Evolutionary conservation across 257 asterid genomes (phyloP).

Genomic region (Solanum arcanum): DNA sequence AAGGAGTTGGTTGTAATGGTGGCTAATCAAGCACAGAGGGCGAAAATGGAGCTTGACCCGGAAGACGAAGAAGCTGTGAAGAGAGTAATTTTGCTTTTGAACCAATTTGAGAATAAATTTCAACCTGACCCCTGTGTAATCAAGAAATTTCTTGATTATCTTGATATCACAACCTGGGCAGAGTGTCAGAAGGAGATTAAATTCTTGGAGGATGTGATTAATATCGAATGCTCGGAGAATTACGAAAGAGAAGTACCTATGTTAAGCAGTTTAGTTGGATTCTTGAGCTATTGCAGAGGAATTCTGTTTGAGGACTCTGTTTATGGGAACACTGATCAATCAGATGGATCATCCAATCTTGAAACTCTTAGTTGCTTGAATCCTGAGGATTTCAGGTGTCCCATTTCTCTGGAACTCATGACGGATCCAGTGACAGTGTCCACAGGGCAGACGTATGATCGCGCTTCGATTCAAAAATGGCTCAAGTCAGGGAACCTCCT

Average conservation of each 20-base stretch:
- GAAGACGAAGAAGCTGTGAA: constrained; percentile 37
- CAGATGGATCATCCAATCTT: constrained; percentile 18
- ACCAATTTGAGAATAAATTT: constrained; percentile 50
- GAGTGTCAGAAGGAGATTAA: constrained; percentile 49
- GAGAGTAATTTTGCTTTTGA: constrained; percentile 35
- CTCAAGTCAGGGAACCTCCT: constrained; percentile 46
- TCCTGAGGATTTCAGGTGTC: constrained; percentile 65
- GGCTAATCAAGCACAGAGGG: constrained; percentile 36
- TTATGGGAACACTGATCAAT: constrained; percentile 16
- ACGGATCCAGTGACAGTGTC: constrained; percentile 67
- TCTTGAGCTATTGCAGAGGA: constrained; percentile 60
- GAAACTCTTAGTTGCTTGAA: constrained; percentile 40
- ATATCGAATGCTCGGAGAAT: constrained; percentile 15
- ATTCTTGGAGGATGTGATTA: constrained; percentile 40
- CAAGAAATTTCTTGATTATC: constrained; percentile 31
- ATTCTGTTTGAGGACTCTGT: constrained; percentile 37
- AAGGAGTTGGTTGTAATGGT: constrained; percentile 48
- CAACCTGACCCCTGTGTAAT: constrained; percentile 41
- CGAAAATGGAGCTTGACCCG: constrained; percentile 32
- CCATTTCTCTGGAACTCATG: constrained; percentile 68
- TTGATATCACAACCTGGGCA: constrained; percentile 39
- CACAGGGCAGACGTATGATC: constrained; percentile 74
- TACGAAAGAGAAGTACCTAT: constrained; percentile 35
- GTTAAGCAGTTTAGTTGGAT: constrained; percentile 39
- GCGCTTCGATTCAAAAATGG: constrained; percentile 67